Evolutionary conservation across 768 basidiomycete genomes (phyloP).

Genomic region (Termitomyces sp.): DNA sequence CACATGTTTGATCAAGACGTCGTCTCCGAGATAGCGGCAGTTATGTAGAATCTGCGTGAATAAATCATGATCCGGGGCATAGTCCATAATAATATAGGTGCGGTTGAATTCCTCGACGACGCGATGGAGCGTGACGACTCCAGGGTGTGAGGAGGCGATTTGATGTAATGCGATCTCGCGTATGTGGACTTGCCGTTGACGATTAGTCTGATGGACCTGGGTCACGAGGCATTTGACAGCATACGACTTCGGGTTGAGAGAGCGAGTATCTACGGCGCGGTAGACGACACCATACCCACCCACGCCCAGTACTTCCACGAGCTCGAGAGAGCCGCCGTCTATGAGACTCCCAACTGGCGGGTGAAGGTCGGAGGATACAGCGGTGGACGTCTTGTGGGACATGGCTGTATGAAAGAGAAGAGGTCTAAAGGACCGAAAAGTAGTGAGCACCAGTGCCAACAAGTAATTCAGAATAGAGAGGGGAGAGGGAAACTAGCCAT

Average conservation of each 20-base stretch:
- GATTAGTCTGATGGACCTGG: conserved; percentile 40
- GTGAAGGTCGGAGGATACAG: conserved; percentile 67
- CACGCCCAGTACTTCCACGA: conserved; percentile 83
- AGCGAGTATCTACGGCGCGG: conserved; percentile 68
- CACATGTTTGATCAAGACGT: conserved; percentile 80
- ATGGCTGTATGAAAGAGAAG: conserved; percentile 21
- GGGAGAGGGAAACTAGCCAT: conserved; percentile 16
- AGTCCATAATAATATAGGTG: conserved; percentile 94
- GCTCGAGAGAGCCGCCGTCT: conserved; percentile 79
- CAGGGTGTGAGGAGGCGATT: conserved; percentile 69
- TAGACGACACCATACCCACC: conserved; percentile 98
- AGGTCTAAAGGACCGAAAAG: conserved; percentile 20
- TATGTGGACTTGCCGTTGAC: conserved; percentile 77
- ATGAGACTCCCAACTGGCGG: conserved; percentile 76
- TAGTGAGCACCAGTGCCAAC: conserved; percentile 46
- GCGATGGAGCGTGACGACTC: conserved; percentile 87
- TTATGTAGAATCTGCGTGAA: conserved; percentile 86
- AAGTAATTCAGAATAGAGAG: conserved; percentile 38
- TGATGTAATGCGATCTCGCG: conserved; percentile 86
- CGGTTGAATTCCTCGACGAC: conserved; percentile 79
- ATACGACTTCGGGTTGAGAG: conserved; percentile 56
- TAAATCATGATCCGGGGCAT: conserved; percentile 86
- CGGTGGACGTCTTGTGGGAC: conserved; percentile 63
- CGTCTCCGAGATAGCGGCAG: conserved; percentile 79
- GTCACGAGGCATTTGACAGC: conserved; percentile 92